Base-by-base conservation (phyloP, 2,329 filamentous ascomycete species). In the Dactylellina cionopaga region DNA sequence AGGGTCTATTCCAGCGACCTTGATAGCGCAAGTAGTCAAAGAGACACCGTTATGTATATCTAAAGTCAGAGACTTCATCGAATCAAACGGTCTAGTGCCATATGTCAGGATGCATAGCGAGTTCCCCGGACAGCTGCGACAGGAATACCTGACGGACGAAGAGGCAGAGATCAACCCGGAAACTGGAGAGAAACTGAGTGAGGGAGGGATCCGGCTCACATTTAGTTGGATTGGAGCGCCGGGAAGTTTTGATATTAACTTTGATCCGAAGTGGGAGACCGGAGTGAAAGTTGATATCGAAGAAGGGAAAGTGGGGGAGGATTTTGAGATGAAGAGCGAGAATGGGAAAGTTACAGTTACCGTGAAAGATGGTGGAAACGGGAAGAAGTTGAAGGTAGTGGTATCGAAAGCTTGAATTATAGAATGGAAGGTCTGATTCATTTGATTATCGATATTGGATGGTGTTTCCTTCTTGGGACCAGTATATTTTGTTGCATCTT, bases 181-280 rank as follows among this genome's bases (percentile, higher is more conserved):
- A 19, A 55, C n/a, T 24, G 68, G 59, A 9, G 52, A 58, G 29
- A 54, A 37, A 7, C 31, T 65, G 29, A 47, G n/a, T 19, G 59
- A 65, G 15, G 59, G 44, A 5, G 37, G 55, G 7, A 54, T 65
- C 13, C 25, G 29, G 27, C 29, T 72, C 27, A 56, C 41, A 7
- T 65, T 72, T 22, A 72, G 68, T 35, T 72, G 68, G 68, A 65
- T 72, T 24, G 68, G 68, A 25, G 46, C 52, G 2, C 41, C 46
- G 19, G 68, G 68, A 2, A 59, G 49, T 24, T 72, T 72, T 55
- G 52, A 72, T 22, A 41, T 72, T 19, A 56, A 59, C 15, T 72
- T 72, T 44, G 68, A 72, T 22, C 52, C 54, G 15, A 55, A 65
- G 25, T 72, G 68, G 68, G 37, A 25, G 9, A 39, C 60, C 13